Percentiles rank a stretch among this genome's conserved stretches.
phyloP scores from a whole-genome alignment of 306 rosid species.

The Cucumis cinereus region DNA sequence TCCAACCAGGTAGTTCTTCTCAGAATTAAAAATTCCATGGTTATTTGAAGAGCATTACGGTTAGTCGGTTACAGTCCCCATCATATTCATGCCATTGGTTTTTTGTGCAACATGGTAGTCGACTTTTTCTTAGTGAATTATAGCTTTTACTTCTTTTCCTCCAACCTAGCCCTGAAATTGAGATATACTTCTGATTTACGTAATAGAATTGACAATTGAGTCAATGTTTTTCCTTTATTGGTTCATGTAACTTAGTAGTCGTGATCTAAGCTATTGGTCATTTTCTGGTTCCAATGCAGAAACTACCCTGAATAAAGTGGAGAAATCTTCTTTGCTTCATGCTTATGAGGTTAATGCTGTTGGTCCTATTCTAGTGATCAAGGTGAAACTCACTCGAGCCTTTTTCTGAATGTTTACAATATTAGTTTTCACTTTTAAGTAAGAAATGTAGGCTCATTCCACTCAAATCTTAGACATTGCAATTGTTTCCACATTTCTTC shows the following conservation, averaged over 20 bases:
- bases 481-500: neutral
- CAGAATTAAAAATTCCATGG: neutral
- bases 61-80: neutral
- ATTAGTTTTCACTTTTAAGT: neutral
- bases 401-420: neutral
- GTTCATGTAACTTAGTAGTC: neutral
- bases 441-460: neutral
- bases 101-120: neutral
- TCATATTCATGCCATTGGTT: neutral
- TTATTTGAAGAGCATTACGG: neutral
- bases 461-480: neutral
- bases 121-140: neutral
- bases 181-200: neutral
- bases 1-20: conserved; percentile 63
- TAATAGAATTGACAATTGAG: neutral
- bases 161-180: neutral
- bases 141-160: neutral
- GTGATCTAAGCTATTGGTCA: neutral
- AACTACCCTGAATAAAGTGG: conserved; percentile 69
- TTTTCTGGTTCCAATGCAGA: conserved; percentile 43
- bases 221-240: neutral
- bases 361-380: conserved; percentile 83
- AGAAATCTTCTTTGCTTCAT: conserved; percentile 67
- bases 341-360: conserved; percentile 84
- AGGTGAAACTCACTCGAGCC: conserved; percentile 34